Evolutionary conservation across 805 yeast species (phyloP), one percentile per base, ranked within the genome.

Genomic region (Ogataea thermomethanolica): DNA sequence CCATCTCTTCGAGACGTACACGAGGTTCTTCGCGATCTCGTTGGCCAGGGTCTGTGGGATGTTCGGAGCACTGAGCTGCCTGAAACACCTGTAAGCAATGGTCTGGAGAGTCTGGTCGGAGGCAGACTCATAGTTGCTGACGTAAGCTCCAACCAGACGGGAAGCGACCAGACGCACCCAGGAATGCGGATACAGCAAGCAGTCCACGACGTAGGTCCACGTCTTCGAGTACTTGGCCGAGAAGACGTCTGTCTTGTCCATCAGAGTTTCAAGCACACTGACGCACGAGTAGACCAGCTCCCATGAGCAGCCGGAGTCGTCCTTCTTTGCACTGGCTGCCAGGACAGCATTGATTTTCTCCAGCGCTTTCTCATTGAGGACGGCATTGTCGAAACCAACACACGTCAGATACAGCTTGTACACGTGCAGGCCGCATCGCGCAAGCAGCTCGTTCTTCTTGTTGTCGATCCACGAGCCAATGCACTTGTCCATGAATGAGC

Each of bases 61-160:
- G 6, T 73, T 62, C 2, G 96, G 93, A 2, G 96, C 96, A 20
- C 84, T 78, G 34, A 91, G 64, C 66, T 87, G 96, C 53, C 90
- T 84, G 44, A 88, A 69, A 26, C 76, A 64, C 52, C 88, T 74
- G 50, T 75, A 74, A 0, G 83, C 84, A 37, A 84, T 75, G 0
- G 76, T 75, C 56, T 85, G 91, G n/a, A 84, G 54, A 20, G 39
- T 35, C 12, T 40, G 33, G 33, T 79, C 78, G 22, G 66, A 62
- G 17, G 64, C 65, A 4, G 45, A 48, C 26, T 38, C 44, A 25
- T 67, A 42, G 11, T 56, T 51, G 7, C 72, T 54, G 41, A 85
- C 65, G 35, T 84, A 56, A 1, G 62, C 54, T 1, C 82, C 80
- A 28, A 80, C 58, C 25, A 87, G 65, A 38, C 90, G 69, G 6